Percentiles rank a stretch among this genome's conserved stretches.
Conservation (phyloP, 1,284 basidiomycete species). For the Sporisorium scitamineum region DNA sequence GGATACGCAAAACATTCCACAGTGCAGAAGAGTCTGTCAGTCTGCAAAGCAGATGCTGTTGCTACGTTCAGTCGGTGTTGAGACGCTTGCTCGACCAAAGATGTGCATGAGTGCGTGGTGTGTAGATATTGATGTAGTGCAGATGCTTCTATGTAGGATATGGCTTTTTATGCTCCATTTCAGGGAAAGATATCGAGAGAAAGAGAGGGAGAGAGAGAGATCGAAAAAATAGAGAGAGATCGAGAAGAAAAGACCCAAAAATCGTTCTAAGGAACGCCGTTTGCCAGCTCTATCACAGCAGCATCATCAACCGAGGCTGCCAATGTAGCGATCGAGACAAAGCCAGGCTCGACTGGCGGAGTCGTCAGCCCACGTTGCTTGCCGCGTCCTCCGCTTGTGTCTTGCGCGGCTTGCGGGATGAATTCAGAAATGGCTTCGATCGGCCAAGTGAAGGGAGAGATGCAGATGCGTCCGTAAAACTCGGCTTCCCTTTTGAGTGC, state of each 20-base stretch:
- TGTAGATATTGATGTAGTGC: no score
- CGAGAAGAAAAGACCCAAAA: background rate
- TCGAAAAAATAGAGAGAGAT: background rate
- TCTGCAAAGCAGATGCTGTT: no score
- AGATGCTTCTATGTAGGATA: no score
- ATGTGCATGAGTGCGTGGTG: no score
- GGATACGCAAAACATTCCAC: no score
- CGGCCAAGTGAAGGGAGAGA: conserved; percentile 39
- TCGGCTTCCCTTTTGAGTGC: conserved; percentile 28
- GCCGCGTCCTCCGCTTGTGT: background rate
- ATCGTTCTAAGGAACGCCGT: background rate
- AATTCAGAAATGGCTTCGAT: conserved; percentile 34
- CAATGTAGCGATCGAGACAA: conserved; percentile 22
- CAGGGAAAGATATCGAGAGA: no score
- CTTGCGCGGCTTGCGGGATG: conserved; percentile 1
- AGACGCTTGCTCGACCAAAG: no score
- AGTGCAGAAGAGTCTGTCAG: no score
- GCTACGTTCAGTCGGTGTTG: no score
- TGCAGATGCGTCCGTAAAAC: conserved; percentile 27
- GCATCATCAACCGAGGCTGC: conserved; percentile 22
- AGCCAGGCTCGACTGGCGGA: conserved; percentile 3
- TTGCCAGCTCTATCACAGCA: conserved; percentile 7
- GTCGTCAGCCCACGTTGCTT: background rate
- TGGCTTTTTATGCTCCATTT: no score
- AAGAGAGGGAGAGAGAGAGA: background rate